Base-by-base conservation (phyloP, 306 rosid species). In the Amphicarpaea edgeworthii region DNA sequence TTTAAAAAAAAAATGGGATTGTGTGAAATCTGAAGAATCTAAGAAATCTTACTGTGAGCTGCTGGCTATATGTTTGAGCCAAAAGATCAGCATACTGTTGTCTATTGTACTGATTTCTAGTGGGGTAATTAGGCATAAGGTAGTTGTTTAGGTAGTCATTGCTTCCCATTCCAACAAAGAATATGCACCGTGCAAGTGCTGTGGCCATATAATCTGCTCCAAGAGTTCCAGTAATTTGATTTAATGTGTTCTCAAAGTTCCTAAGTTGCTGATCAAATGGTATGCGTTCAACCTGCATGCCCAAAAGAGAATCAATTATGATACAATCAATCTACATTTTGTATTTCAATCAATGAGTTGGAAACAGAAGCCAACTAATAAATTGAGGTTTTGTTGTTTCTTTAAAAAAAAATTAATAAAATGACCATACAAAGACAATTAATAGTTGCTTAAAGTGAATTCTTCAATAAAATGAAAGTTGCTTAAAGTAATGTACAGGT, bases 91-190 rank as follows among this genome's bases (percentile, higher is more conserved):
- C 97, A 67, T 59, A 95, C 21, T 95, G 96, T 38, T 61, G 86
- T 34, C 73, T 89, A 61, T 90, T 89, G 64, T 87, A 95, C 64
- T 95, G 97, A 61, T 70, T 83, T 50, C 87, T 72, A 6, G 98
- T 95, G 11, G 85, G 76, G 63, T 88, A 92, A 62, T 95, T 95
- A 43, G 97, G 98, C 98, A 95, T 95, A 17, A 95, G 97, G 70
- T 92, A 92, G 69, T 92, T 95, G 81, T 95, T 95, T 1, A 95
- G 85, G 84, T 95, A 95, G 87, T 95, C 98, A 75, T 95, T 95
- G 90, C 96, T 90, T 8, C 98, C 98, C 96, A 95, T 92, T 81
- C 96, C 97, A 23, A 95, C 88, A 66, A 90, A 95, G 86, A 92
- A 92, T 11, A 94, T 73, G 79, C 93, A 87, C 19, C 64, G 72